Conservation (phyloP, 495 filamentous ascomycete genomes). For the Aeminium ludgeri region DNA sequence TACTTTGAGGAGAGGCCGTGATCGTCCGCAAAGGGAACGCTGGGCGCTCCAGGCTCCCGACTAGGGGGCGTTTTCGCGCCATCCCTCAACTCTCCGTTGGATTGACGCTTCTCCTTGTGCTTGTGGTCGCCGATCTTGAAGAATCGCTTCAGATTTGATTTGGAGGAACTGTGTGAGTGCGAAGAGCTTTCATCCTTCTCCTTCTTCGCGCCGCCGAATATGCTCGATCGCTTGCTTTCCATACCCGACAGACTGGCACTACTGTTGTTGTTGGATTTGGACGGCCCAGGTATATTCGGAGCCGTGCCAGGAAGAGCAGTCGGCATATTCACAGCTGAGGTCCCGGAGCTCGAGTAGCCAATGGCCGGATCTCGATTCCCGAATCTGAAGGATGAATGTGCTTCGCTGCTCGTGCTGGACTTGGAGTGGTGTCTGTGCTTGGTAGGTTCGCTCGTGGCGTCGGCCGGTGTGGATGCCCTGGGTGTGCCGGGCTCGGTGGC, state of each 20-base stretch:
- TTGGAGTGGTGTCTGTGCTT: no score
- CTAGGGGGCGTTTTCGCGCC: constrained; percentile 21
- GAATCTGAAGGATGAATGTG: constrained; percentile 54
- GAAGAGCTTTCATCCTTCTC: constrained; percentile 33
- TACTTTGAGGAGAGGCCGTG: constrained; percentile 84
- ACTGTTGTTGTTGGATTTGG: constrained; percentile 4
- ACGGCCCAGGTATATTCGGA: constrained; percentile 7
- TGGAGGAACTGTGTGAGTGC: constrained; percentile 47
- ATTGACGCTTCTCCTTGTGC: constrained; percentile 42
- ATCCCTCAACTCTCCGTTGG: constrained; percentile 36
- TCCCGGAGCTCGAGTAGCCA: constrained; percentile 29
- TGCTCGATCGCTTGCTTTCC: constrained; percentile 33
- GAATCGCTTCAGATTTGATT: constrained; percentile 88
- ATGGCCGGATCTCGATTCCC: constrained; percentile 38
- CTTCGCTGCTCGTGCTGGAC: no score
- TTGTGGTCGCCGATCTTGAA: constrained; percentile 52
- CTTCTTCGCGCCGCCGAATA: constrained; percentile 21
- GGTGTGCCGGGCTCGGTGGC: constrained; percentile 35
- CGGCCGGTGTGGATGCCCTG: constrained; percentile 53
- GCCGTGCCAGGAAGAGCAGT: not conserved
- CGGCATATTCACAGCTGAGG: constrained; percentile 10
- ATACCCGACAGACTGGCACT: constrained; percentile 10
- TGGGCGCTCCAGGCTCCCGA: constrained; percentile 42
- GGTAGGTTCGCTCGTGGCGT: constrained; percentile 46
- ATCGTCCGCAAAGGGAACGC: constrained; percentile 84